Percentiles rank a stretch among this genome's conserved stretches.
Evolutionary conservation across 768 basidiomycete species (phyloP).

Genomic region (Paxillus rubicundulus): DNA sequence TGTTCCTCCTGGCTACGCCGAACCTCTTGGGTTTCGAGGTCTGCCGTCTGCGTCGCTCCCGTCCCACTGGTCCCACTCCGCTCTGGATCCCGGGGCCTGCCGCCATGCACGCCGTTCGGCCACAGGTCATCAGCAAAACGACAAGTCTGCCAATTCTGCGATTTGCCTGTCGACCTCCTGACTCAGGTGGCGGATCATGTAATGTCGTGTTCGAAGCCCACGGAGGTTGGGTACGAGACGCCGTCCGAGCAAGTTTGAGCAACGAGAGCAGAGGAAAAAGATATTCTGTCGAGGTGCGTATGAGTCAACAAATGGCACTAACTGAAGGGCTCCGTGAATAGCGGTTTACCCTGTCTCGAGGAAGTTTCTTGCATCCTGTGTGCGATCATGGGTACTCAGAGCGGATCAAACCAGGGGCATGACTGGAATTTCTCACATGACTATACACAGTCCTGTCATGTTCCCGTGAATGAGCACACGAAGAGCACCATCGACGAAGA

Average conservation of each 20-base stretch:
- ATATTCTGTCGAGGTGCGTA: slow-evolving; percentile 4
- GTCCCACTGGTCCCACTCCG: background rate
- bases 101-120: background rate
- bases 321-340: background rate
- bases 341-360: slow-evolving; percentile 5
- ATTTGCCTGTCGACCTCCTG: slow-evolving; percentile 20
- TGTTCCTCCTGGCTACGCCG: background rate
- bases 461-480: background rate
- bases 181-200: slow-evolving; percentile 16
- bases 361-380: slow-evolving; percentile 12
- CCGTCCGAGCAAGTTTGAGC: slow-evolving; percentile 21
- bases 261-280: slow-evolving; percentile 10
- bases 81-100: background rate
- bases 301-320: background rate
- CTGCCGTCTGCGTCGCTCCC: background rate
- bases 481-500: background rate
- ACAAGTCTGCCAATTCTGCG: slow-evolving; percentile 1
- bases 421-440: background rate
- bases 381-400: background rate
- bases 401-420: background rate
- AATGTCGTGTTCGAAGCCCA: background rate
- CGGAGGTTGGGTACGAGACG: slow-evolving; percentile 24
- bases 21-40: background rate
- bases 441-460: slow-evolving; percentile 6
- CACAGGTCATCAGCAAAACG: background rate